Base-by-base conservation (phyloP, 2,329 filamentous ascomycete species). In the Elsinoe necatrix region DNA sequence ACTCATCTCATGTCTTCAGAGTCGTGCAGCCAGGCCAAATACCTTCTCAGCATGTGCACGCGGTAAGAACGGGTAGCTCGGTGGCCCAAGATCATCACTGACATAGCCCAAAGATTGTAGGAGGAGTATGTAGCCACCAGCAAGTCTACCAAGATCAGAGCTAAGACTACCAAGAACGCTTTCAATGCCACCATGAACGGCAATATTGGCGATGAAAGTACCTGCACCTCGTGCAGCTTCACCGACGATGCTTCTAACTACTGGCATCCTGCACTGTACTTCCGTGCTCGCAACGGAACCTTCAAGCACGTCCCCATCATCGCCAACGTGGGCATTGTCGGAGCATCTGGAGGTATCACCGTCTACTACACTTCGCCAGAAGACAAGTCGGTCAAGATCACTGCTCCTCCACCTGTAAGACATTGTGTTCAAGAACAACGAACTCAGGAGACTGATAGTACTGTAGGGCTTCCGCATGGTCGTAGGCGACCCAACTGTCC, bases 221-320 rank as follows among this genome's bases (percentile, higher is more conserved):
- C 79, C 21, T 92, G 87, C 76, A 86, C 82, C 50, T 87, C 83
- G 27, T 85, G 86, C 68, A 77, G 78, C 60, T 76, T 87, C 66
- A 81, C 78, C 63, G 81, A 80, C 54, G 86, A 90, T 71, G 76
- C 82, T 67, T 86, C 80, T 62, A 85, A 85, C 70, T 91, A 92
- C 75, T 91, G 87, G 87, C 82, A 84, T 56, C 86, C 87, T 1
- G 75, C 76, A 25, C 72, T 91, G 2, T 90, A 84, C 72, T 89
- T 85, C 63, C 69, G 85, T 61, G 77, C 81, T 63, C 72, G 78
- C 62, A 81, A 83, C 61, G 80, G 80, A 51, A 78, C 77, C 52
- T 80, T 83, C 69, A 60, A 61, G 16, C 76, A 79, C 39, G 86
- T 90, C 16, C 77, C 82, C 7, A 52, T 52, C 16, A 73, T 78